Conservation (phyloP, 106 monocot species). For the Acorus calamus region DNA sequence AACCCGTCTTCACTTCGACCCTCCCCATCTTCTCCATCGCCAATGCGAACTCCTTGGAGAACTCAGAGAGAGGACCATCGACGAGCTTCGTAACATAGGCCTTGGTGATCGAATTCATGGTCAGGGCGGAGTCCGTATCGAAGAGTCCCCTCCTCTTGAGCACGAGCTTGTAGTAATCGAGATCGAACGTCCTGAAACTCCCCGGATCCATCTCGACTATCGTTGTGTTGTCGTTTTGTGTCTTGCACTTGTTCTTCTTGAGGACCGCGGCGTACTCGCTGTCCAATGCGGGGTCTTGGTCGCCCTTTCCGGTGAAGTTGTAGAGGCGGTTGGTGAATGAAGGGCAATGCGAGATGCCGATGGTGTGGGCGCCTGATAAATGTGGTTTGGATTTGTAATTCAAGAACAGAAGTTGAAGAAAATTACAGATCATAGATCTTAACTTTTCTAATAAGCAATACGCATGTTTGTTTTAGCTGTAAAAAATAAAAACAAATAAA, state of each 20-base stretch:
- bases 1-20: slow-evolving; percentile 46
- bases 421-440: neutral
- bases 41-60: slow-evolving; percentile 44
- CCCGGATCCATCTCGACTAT: slow-evolving; percentile 84
- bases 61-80: slow-evolving; percentile 24
- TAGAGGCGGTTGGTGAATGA: slow-evolving; percentile 61
- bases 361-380: slow-evolving; percentile 52
- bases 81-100: slow-evolving; percentile 29
- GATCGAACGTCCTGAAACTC: slow-evolving; percentile 72
- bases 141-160: slow-evolving; percentile 66
- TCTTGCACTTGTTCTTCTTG: slow-evolving; percentile 49
- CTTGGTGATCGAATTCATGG: slow-evolving; percentile 23
- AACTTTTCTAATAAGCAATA: neutral
- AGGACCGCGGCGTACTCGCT: slow-evolving; percentile 36
- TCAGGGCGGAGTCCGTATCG: slow-evolving; percentile 67
- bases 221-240: slow-evolving; percentile 29
- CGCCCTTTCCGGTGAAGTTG: slow-evolving; percentile 67
- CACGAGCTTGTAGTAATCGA: slow-evolving; percentile 59
- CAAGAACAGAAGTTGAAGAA: neutral
- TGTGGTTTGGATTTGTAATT: neutral
- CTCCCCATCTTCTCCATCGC: slow-evolving; percentile 83
- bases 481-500: no score
- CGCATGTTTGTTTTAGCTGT: no score
- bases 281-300: slow-evolving; percentile 55
- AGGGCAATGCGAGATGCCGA: slow-evolving; percentile 47